phyloP scores from a whole-genome alignment of 495 filamentous ascomycete species.

The Clavariopsis aquatica region DNA sequence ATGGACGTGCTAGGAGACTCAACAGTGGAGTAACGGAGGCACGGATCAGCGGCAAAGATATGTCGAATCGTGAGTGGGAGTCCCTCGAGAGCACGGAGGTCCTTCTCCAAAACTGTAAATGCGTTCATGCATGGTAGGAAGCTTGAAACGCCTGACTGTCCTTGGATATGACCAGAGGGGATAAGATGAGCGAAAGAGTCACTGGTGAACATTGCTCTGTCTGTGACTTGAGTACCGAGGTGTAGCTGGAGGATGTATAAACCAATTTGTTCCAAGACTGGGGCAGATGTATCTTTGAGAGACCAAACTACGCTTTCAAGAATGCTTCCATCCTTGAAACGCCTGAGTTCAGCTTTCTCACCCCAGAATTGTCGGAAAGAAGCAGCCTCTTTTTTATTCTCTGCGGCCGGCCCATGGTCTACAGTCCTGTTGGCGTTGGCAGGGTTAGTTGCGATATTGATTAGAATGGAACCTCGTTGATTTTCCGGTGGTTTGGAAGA shows the following conservation, averaged over 20 bases:
- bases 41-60: slow-evolving; percentile 67
- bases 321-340: slow-evolving; percentile 73
- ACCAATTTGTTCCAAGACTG: slow-evolving; percentile 78
- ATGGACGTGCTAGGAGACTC: slow-evolving; percentile 45
- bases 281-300: slow-evolving; percentile 55
- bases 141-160: slow-evolving; percentile 42
- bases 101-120: slow-evolving; percentile 70
- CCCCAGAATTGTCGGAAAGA: slow-evolving; percentile 76
- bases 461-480: slow-evolving; percentile 47
- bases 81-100: slow-evolving; percentile 71
- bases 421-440: slow-evolving; percentile 69
- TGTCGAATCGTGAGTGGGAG: slow-evolving; percentile 80
- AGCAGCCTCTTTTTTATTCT: slow-evolving; percentile 69
- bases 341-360: slow-evolving; percentile 69
- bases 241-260: slow-evolving; percentile 69
- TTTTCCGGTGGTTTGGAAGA: slow-evolving; percentile 25
- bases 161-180: slow-evolving; percentile 37
- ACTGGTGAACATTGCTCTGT: slow-evolving; percentile 60
- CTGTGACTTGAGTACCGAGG: slow-evolving; percentile 53
- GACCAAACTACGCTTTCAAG: slow-evolving; percentile 83
- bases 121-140: slow-evolving; percentile 63
- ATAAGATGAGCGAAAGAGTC: slow-evolving; percentile 62
- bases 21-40: slow-evolving; percentile 72
- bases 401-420: slow-evolving; percentile 82
- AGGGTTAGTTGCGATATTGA: slow-evolving; percentile 72